Conservation (phyloP, 192 early-diverging fungal genomes). For the Backusella sp. region DNA sequence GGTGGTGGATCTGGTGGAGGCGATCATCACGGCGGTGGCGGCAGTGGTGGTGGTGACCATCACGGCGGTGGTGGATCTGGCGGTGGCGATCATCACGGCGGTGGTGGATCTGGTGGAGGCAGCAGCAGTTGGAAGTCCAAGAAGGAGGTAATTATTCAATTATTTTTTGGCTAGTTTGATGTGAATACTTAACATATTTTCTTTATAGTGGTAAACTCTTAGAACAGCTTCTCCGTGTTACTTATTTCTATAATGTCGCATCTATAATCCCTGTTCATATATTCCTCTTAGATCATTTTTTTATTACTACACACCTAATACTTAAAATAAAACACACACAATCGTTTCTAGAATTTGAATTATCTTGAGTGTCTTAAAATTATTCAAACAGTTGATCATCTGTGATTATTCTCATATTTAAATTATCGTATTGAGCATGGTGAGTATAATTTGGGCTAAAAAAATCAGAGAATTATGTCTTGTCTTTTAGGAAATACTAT, state of each 20-base stretch:
- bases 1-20: not conserved
- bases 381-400: no score
- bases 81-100: not conserved
- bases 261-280: slow-evolving; percentile 5
- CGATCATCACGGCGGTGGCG: not conserved
- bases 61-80: not conserved
- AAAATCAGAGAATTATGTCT: no score
- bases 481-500: no score
- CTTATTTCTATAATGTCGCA: not conserved
- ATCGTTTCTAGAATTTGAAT: not conserved
- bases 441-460: no score
- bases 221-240: not conserved
- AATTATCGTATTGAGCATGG: no score
- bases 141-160: not conserved
- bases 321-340: not conserved
- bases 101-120: not conserved
- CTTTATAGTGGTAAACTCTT: not conserved
- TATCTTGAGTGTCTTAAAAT: not conserved
- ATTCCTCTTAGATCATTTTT: not conserved
- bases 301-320: not conserved
- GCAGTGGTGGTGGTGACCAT: not conserved
- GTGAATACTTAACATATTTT: no score
- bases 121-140: not conserved
- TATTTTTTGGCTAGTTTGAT: no score
- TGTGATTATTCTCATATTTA: no score